These are phyloP conservation scores for Sisymbrium irio DNA, from an alignment of 345 rosid species.

Conservation along the genomic window DNA sequence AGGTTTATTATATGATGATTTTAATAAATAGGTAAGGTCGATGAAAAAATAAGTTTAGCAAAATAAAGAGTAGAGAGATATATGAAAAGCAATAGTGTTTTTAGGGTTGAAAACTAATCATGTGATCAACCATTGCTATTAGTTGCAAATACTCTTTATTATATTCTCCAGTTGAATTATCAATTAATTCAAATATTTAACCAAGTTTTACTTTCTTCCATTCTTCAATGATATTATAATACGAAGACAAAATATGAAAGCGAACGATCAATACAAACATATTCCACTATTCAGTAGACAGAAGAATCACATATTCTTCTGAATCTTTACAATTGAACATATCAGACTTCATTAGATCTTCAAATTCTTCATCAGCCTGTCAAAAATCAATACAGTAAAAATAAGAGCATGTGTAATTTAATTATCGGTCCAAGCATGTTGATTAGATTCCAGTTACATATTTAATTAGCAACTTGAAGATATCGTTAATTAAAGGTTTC, in stretches of 20 bases:
- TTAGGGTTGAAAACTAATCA: too few relatives aligned
- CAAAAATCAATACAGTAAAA: conserved; percentile 24
- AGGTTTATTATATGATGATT: conserved; percentile 6
- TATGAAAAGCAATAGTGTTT: too few relatives aligned
- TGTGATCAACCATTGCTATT: too few relatives aligned
- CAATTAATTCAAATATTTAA: not conserved
- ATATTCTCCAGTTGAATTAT: conserved; percentile 23
- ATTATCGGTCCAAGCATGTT: conserved; percentile 17
- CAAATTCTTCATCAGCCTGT: conserved; percentile 66
- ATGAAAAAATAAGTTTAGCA: too few relatives aligned
- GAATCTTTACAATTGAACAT: conserved; percentile 3
- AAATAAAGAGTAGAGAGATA: too few relatives aligned
- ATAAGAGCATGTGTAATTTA: not conserved
- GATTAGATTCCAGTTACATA: conserved; percentile 32
- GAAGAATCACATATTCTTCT: conserved; percentile 13
- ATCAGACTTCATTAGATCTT: conserved; percentile 42
- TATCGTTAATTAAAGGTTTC: conserved; percentile 23
- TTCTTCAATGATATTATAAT: not conserved
- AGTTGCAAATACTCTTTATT: too few relatives aligned
- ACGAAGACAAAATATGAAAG: conserved; percentile 14
- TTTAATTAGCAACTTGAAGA: conserved; percentile 26
- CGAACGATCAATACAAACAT: conserved; percentile 13
- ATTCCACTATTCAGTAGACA: not conserved
- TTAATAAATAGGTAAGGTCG: too few relatives aligned
- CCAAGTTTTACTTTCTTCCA: conserved; percentile 11